A percentile compares a stretch with the other conserved stretches of the same genome.
Evolutionary conservation across 495 filamentous ascomycete genomes (phyloP).

Genomic region (Penicillium crystallinum): DNA sequence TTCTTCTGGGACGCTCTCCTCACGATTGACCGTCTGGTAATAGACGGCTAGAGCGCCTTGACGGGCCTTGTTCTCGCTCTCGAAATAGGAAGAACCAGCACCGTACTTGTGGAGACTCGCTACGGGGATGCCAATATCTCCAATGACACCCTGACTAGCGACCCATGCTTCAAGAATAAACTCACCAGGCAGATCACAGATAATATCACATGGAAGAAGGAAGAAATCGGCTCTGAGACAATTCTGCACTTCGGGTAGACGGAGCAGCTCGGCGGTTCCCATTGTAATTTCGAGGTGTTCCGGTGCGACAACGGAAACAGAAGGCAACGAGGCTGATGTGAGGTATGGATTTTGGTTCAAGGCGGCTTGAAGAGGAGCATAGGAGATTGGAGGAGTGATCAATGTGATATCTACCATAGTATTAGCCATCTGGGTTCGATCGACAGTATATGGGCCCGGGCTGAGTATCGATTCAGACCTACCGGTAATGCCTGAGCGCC

Average conservation of each 20-base stretch:
- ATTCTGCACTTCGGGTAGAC: slow-evolving; percentile 64
- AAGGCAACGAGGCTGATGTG: slow-evolving; percentile 71
- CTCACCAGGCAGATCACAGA: slow-evolving; percentile 82
- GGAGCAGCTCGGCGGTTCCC: slow-evolving; percentile 84
- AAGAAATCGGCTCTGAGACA: slow-evolving; percentile 77
- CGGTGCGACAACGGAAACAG: slow-evolving; percentile 69
- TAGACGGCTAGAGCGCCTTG: slow-evolving; percentile 78
- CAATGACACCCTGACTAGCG: slow-evolving; percentile 67
- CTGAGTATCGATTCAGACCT: slow-evolving; percentile 11
- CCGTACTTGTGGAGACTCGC: slow-evolving; percentile 26
- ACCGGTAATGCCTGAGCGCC: slow-evolving; percentile 77
- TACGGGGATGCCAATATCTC: slow-evolving; percentile 29
- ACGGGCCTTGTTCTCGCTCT: slow-evolving; percentile 50
- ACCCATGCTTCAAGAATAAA: slow-evolving; percentile 86
- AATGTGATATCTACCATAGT: slow-evolving; percentile 67
- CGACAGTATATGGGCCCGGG: background rate
- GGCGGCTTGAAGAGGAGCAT: slow-evolving; percentile 65
- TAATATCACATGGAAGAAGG: slow-evolving; percentile 85
- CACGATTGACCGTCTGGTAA: slow-evolving; percentile 73
- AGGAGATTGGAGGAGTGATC: slow-evolving; percentile 70
- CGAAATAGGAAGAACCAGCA: slow-evolving; percentile 34
- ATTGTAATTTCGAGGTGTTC: slow-evolving; percentile 66
- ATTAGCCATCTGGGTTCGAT: background rate
- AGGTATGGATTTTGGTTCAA: slow-evolving; percentile 81
- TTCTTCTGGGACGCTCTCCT: slow-evolving; percentile 71